Evolutionary conservation across 2,329 filamentous ascomycete genomes (phyloP), one percentile per base, ranked within the genome.

Genomic region (Monilinia fructigena): DNA sequence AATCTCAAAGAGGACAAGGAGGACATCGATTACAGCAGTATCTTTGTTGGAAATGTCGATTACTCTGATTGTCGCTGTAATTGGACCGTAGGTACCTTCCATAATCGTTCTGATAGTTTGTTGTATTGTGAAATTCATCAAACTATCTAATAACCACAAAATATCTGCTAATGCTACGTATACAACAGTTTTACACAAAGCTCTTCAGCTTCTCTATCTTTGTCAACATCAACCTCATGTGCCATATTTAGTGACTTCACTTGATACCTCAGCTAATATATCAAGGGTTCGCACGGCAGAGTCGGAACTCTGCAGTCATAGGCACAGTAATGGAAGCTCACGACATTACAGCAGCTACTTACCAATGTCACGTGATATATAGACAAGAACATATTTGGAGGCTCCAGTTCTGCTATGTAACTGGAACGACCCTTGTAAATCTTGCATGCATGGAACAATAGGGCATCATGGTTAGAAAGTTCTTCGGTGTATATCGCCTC

Each of bases 1-100:
- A 91, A 91, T 72, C 83, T 95, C 69, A 87, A 90, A 71, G 94
- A 98, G 77, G 93, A 93, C 81, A 96, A 96, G 80, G 93, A 97
- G 78, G 95, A 97, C 72, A 88, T 99, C 7, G 45, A 23, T 68
- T 95, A 99, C 80, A 89, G 95, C 75, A 97, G 93, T 80, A 92
- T 99, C 79, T 99, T 98, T 77, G 95, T 99, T 55, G 95, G 95
- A 72, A 99, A 98, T 75, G 94, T 99, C 72, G 95, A 99, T 80
- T 98, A 99, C 79, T 93, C 91, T 69, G 93, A 93, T 10, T 23
- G 20, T 20, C 45, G 1, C 7, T 11, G 45, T 20, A 16, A 18
- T n/a, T 4, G 10, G 1, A 7, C n/a, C 10, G 47, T n/a, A 47
- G n/a, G 42, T 45, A 4, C 6, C 1, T 47, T 48, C 31, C 31